Base-by-base conservation (phyloP, 1,139 yeast genomes). In the Scheffersomyces cryptocercus region DNA sequence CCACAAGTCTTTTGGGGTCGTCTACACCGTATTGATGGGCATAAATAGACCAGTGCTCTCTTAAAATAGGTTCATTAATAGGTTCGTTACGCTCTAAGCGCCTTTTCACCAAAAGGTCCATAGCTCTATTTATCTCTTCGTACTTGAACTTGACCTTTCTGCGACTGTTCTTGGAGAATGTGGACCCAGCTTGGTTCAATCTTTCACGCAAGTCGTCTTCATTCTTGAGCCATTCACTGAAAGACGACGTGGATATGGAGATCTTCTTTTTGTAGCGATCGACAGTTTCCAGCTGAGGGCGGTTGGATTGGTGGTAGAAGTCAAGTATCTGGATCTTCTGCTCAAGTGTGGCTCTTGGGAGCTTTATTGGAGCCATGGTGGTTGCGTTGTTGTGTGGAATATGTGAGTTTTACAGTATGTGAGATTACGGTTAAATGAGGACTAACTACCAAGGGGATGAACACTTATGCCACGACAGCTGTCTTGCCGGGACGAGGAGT, bases 221-320 rank as follows among this genome's bases (percentile, higher is more conserved):
- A 45, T 73, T 68, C 56, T 79, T 79, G 30, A 81, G 55, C 85
- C 86, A 81, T 56, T 80, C 85, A 53, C 81, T 74, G 48, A 81
- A 73, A 6, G 81, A 74, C 20, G 82, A 77, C 0, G 85, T 79
- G 12, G 82, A 77, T 12, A 81, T 79, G 14, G 82, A 71, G 37
- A 76, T 68, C 45, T 69, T 69, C 41, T 74, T 64, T 49, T 71
- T 75, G 59, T 72, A 81, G 38, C 68, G 59, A 40, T 79, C 80
- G 16, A 81, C 85, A 0, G 83, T 78, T 51, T 77, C 82, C 67
- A 75, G 78, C 54, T 81, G 85, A 3, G 84, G 81, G 41, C 77
- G 58, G 41, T 72, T 70, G 11, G 78, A 68, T 35, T 61, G 62
- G 51, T 76, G 84, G 50, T 65, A 77, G 53, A 65, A 72, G 56